These are phyloP conservation scores for Esteya vermicola DNA, from an alignment of 2,329 filamentous ascomycete species.

Conservation along the genomic window DNA sequence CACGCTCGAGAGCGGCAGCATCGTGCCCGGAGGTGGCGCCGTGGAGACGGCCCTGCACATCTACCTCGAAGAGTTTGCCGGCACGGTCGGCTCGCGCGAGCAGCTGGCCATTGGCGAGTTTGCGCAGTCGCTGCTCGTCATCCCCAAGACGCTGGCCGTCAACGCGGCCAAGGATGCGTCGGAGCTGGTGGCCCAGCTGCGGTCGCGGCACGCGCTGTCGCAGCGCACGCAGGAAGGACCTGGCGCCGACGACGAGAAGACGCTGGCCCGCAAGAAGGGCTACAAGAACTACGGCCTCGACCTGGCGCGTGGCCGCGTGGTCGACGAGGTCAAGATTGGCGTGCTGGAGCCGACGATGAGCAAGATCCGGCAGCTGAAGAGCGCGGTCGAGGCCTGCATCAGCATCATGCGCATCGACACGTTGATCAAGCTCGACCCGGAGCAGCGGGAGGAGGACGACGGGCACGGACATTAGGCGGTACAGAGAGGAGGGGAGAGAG, in stretches of 20 bases:
- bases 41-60: slow-evolving; percentile 99
- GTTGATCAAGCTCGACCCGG: slow-evolving; percentile 92
- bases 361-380: slow-evolving; percentile 97
- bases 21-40: slow-evolving; percentile 90
- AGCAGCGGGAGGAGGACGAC: slow-evolving; percentile 64
- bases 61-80: slow-evolving; percentile 96
- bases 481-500: background rate
- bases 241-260: slow-evolving; percentile 70
- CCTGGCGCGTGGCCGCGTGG: slow-evolving; percentile 73
- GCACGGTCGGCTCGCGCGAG: slow-evolving; percentile 90
- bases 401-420: slow-evolving; percentile 99
- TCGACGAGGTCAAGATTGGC: slow-evolving; percentile 86
- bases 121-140: slow-evolving; percentile 81
- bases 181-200: slow-evolving; percentile 88
- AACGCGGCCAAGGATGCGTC: slow-evolving; percentile 96
- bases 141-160: slow-evolving; percentile 91
- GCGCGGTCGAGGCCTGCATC: slow-evolving; percentile 94
- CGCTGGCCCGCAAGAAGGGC: slow-evolving; percentile 80
- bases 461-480: slow-evolving; percentile 63
- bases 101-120: slow-evolving; percentile 98
- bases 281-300: slow-evolving; percentile 99
- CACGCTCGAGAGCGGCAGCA: slow-evolving; percentile 89
- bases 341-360: slow-evolving; percentile 95
- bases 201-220: slow-evolving; percentile 83
- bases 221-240: slow-evolving; percentile 74